These are phyloP conservation scores for Colletotrichum sp. DNA, from an alignment of 2,329 filamentous ascomycete species.

Conservation along the genomic window DNA sequence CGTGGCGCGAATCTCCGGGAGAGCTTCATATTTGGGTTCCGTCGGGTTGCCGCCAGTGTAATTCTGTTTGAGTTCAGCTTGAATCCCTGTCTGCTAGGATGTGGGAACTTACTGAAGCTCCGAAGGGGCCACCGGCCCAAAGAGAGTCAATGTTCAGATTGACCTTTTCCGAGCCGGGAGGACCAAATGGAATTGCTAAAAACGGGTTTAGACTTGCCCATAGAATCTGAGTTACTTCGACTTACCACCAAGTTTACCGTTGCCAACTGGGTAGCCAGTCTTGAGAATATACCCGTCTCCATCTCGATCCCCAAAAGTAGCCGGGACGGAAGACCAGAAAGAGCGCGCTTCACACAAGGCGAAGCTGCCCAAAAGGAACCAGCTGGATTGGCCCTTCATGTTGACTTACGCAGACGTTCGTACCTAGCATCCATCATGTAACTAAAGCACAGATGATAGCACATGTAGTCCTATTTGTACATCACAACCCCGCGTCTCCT, in stretches of 20 bases:
- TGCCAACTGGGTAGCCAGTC: slow-evolving; percentile 51
- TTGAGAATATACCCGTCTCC: slow-evolving; percentile 27
- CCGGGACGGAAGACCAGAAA: slow-evolving; percentile 7
- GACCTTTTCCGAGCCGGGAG: slow-evolving; percentile 45
- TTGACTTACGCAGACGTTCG: background rate
- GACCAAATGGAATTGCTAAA: slow-evolving; percentile 42
- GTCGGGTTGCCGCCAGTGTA: slow-evolving; percentile 54
- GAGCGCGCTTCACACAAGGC: background rate
- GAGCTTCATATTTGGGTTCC: slow-evolving; percentile 32
- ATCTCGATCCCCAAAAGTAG: background rate
- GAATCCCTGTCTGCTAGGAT: background rate
- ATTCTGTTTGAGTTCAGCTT: slow-evolving; percentile 26
- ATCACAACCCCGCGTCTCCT: background rate
- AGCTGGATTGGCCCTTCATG: background rate
- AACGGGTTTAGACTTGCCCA: too few relatives aligned
- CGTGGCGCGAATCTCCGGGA: slow-evolving; percentile 47
- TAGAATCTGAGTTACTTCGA: too few relatives aligned
- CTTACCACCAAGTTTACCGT: slow-evolving; percentile 50
- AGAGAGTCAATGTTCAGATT: slow-evolving; percentile 53
- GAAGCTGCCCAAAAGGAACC: background rate
- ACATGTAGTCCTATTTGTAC: background rate
- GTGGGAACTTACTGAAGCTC: slow-evolving; percentile 35
- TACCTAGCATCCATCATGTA: too few relatives aligned
- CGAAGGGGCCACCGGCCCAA: slow-evolving; percentile 57
- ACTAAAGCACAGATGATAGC: background rate